phyloP scores from a whole-genome alignment of 345 rosid species.

The Eucalyptus fibrosa region DNA sequence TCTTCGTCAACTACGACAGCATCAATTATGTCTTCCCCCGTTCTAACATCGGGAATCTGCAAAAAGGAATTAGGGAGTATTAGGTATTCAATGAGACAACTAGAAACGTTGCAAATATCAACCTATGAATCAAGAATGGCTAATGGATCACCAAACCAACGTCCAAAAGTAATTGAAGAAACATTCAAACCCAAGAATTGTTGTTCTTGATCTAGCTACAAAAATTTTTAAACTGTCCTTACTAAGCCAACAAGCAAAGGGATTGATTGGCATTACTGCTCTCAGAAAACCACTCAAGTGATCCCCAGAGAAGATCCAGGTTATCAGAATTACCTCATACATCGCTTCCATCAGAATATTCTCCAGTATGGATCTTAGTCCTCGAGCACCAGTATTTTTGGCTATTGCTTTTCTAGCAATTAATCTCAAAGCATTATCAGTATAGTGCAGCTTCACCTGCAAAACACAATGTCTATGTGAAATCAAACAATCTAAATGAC shows the following conservation, averaged over 20 bases:
- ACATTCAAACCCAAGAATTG: background rate
- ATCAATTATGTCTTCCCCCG: slow-evolving; percentile 61
- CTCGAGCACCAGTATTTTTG: slow-evolving; percentile 93
- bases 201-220: background rate
- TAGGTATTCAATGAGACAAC: background rate
- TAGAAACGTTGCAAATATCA: background rate
- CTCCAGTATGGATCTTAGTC: slow-evolving; percentile 78
- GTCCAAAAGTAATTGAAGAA: background rate
- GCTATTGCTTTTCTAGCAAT: slow-evolving; percentile 81
- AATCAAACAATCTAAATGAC: background rate
- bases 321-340: slow-evolving; percentile 63
- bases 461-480: background rate
- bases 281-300: background rate
- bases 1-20: slow-evolving; percentile 87
- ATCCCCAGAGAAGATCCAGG: background rate
- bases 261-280: background rate
- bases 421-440: slow-evolving; percentile 58
- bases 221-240: background rate
- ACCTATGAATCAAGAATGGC: background rate
- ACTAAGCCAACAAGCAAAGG: background rate
- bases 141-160: background rate
- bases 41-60: slow-evolving; percentile 85
- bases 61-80: background rate
- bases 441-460: slow-evolving; percentile 87
- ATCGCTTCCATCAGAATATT: slow-evolving; percentile 91